Evolutionary conservation across 371 early-diverging fungal genomes (phyloP).

Genomic region (Mucor ambiguus): DNA sequence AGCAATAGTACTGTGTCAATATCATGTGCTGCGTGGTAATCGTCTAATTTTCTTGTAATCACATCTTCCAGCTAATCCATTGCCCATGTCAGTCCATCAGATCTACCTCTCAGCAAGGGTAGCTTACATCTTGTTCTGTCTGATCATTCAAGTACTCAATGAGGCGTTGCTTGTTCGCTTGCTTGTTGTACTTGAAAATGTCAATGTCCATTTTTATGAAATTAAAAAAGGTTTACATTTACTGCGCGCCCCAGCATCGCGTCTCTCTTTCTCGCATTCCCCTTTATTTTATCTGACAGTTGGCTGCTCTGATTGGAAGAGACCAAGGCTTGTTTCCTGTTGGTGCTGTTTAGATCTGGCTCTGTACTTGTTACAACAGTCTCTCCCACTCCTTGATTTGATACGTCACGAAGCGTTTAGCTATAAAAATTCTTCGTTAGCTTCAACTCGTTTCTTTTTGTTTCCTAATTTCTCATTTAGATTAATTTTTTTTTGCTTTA

Average conservation of each 20-base stretch:
- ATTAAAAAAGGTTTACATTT: neutral
- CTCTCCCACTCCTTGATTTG: neutral
- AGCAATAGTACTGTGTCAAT: slow-evolving; percentile 42
- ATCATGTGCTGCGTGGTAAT: slow-evolving; percentile 25
- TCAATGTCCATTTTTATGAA: slow-evolving; percentile 24
- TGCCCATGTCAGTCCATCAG: neutral
- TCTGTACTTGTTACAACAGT: neutral
- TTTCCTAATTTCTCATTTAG: neutral
- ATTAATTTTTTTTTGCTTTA: slow-evolving; percentile 8
- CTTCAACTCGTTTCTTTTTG: neutral
- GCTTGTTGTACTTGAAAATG: slow-evolving; percentile 31
- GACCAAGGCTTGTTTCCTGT: neutral
- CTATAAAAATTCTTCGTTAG: slow-evolving; percentile 2
- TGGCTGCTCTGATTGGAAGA: neutral
- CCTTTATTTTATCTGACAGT: neutral
- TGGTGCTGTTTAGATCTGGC: neutral
- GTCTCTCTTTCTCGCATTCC: neutral
- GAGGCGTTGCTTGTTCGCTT: slow-evolving; percentile 16
- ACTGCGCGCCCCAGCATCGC: neutral
- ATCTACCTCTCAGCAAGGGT: neutral
- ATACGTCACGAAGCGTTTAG: slow-evolving; percentile 2
- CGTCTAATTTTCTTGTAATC: slow-evolving; percentile 15
- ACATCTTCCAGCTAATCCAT: neutral
- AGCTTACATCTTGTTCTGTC: slow-evolving; percentile 16
- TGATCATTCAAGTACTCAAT: slow-evolving; percentile 15